Percentiles rank a stretch among this genome's conserved stretches.
These are phyloP conservation scores for Colletotrichum destructivum DNA, from an alignment of 2,329 filamentous ascomycete genomes.

Conservation along the genomic window DNA sequence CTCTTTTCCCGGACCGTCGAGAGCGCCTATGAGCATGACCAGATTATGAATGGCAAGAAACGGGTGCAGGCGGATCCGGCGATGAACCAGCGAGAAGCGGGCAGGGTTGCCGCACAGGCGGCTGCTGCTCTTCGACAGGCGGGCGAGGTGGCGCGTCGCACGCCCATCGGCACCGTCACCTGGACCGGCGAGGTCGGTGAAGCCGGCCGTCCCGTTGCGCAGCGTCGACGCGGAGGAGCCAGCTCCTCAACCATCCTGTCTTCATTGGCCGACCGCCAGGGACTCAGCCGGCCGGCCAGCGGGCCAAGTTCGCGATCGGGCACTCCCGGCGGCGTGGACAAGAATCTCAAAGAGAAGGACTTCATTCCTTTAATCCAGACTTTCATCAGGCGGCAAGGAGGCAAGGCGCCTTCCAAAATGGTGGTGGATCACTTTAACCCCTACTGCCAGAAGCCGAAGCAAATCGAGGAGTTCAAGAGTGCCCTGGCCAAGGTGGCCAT, in stretches of 20 bases:
- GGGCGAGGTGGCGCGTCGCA: constrained; percentile 77
- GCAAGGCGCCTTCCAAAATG: constrained; percentile 85
- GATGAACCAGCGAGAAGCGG: constrained; percentile 87
- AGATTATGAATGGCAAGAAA: constrained; percentile 85
- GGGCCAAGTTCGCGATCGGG: constrained; percentile 62
- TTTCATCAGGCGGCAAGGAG: constrained; percentile 84
- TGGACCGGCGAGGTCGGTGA: constrained; percentile 92
- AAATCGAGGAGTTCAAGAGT: constrained; percentile 85
- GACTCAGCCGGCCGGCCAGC: constrained; percentile 54
- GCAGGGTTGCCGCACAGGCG: constrained; percentile 82
- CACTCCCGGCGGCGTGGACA: constrained; percentile 55
- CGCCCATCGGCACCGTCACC: constrained; percentile 89
- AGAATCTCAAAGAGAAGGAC: constrained; percentile 68
- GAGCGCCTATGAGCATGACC: constrained; percentile 93
- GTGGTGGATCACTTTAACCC: constrained; percentile 92
- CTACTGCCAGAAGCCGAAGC: constrained; percentile 78
- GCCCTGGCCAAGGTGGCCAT: constrained; percentile 84
- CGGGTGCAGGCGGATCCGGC: constrained; percentile 81
- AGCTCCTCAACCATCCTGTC: constrained; percentile 70
- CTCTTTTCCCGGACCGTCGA: constrained; percentile 92
- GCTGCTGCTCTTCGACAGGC: constrained; percentile 82
- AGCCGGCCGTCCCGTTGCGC: constrained; percentile 77
- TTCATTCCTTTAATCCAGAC: constrained; percentile 82
- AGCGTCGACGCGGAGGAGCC: constrained; percentile 65
- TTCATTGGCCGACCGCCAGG: constrained; percentile 71